Evolutionary conservation across 495 filamentous ascomycete genomes (phyloP).

Genomic region (Aspergillus olivimuriae): DNA sequence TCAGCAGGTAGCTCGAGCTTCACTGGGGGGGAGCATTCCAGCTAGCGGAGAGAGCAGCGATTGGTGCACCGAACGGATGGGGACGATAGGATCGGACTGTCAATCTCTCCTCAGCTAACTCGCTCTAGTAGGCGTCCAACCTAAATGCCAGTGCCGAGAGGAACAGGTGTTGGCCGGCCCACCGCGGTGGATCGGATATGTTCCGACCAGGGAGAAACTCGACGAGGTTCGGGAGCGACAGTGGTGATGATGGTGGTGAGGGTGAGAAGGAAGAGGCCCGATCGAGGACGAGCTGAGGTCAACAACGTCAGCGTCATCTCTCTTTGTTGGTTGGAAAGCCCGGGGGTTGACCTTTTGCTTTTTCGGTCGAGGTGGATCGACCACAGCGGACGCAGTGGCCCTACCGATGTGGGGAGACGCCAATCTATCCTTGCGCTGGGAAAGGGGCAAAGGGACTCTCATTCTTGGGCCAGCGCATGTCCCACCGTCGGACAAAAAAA

Average conservation of each 20-base stretch:
- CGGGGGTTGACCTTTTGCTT: neutral
- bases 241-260: too few relatives aligned
- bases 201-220: too few relatives aligned
- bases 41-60: slow-evolving; percentile 8
- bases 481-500: too few relatives aligned
- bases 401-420: slow-evolving; percentile 2
- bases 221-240: too few relatives aligned
- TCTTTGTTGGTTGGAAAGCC: too few relatives aligned
- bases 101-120: too few relatives aligned
- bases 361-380: slow-evolving; percentile 3
- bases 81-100: neutral
- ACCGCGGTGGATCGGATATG: too few relatives aligned
- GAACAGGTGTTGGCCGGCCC: neutral
- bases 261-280: too few relatives aligned
- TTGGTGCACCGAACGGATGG: slow-evolving; percentile 7
- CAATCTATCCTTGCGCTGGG: neutral
- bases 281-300: too few relatives aligned
- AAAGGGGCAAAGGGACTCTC: neutral
- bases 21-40: slow-evolving; percentile 4
- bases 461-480: too few relatives aligned
- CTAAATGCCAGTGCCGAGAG: too few relatives aligned
- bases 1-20: neutral
- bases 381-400: slow-evolving; percentile 3
- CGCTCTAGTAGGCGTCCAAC: neutral
- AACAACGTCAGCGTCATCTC: too few relatives aligned